Percentiles rank a stretch among this genome's conserved stretches.
Evolutionary conservation across 345 rosid species (phyloP).

Genomic region (Excoecaria cochinchinensis): DNA sequence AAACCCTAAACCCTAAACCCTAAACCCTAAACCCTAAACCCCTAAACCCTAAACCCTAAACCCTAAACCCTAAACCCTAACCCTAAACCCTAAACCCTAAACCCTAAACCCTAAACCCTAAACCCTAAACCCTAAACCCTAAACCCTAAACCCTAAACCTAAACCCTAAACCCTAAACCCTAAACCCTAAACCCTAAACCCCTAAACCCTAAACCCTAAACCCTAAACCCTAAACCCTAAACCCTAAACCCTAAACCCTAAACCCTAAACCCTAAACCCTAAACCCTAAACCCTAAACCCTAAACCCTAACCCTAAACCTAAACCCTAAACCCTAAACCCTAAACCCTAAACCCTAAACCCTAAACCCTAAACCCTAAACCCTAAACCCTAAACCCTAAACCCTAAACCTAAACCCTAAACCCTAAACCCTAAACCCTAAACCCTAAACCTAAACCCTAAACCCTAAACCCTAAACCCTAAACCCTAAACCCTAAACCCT

Average conservation of each 20-base stretch:
- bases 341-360: conserved; percentile 10
- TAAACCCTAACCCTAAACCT: conserved; percentile 15
- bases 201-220: conserved; percentile 7
- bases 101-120: not conserved
- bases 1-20: conserved; percentile 15
- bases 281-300: conserved; percentile 13
- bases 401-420: conserved; percentile 15
- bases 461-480: conserved; percentile 26
- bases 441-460: conserved; percentile 19
- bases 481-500: conserved; percentile 26
- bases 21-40: too few relatives aligned
- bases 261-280: conserved; percentile 13
- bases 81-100: conserved; percentile 7
- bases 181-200: conserved; percentile 22
- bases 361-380: conserved; percentile 23
- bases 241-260: conserved; percentile 11
- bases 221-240: conserved; percentile 7
- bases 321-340: conserved; percentile 11
- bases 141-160: conserved; percentile 2
- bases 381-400: conserved; percentile 27
- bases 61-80: conserved; percentile 7
- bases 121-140: conserved; percentile 8
- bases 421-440: conserved; percentile 26
- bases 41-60: conserved; percentile 13
- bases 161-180: conserved; percentile 3